Evolutionary conservation across 176 grass and related monocot species (phyloP).

Genomic region (Paspalum notatum): DNA sequence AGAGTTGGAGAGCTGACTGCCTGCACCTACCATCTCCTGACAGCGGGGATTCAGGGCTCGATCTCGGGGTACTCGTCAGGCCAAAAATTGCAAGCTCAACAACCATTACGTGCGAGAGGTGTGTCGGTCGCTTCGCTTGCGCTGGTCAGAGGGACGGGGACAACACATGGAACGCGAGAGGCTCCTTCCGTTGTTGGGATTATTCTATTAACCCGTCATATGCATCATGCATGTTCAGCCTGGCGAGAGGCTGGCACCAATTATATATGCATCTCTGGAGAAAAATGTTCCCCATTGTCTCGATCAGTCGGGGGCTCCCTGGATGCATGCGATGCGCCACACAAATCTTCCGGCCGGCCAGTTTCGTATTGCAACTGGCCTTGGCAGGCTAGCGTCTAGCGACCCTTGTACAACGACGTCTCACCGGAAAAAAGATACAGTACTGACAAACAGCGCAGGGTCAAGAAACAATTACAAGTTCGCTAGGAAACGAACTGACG

Average conservation of each 20-base stretch:
- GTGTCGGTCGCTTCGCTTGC: slow-evolving; percentile 41
- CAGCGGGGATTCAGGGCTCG: too few species aligned
- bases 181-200: background rate
- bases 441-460: too few species aligned
- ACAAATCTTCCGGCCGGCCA: too few species aligned
- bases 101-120: slow-evolving; percentile 25
- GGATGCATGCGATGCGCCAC: background rate
- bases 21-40: too few species aligned
- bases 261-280: slow-evolving; percentile 3
- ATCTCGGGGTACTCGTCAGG: background rate
- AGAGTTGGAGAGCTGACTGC: too few species aligned
- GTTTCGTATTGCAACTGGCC: slow-evolving; percentile 33
- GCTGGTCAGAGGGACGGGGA: slow-evolving; percentile 16
- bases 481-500: background rate
- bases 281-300: too few species aligned
- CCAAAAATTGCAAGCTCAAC: slow-evolving; percentile 40
- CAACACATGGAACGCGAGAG: slow-evolving; percentile 32
- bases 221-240: slow-evolving; percentile 33
- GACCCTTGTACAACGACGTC: slow-evolving; percentile 41
- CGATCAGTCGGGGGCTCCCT: background rate
- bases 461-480: background rate
- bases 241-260: slow-evolving; percentile 50
- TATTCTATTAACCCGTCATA: slow-evolving; percentile 33
- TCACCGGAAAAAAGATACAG: slow-evolving; percentile 27
- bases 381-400: background rate